Evolutionary conservation across 768 basidiomycete genomes (phyloP), one percentile per base, ranked within the genome.

Genomic region (Phylloporus sp.): DNA sequence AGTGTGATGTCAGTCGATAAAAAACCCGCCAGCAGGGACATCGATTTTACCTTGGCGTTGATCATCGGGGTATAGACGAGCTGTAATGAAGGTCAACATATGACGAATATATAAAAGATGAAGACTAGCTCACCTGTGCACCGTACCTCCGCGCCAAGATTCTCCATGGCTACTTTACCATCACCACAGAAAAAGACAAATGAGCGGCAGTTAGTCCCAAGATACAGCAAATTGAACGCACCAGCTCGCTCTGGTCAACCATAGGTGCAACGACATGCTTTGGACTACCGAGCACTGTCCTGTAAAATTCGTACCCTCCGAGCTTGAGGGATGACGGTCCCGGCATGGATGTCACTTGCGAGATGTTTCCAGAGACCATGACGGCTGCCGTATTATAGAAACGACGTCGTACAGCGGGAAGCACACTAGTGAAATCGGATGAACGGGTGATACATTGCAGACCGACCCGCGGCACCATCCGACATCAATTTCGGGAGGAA

Each of bases 21-120:
- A 40, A 27, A 5, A n/a, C 15, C 24, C 20, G 18, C 26, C 28
- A 26, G 28, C 43, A 40, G 32, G 20, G 40, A 18, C 13, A 20
- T 5, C 11, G 28, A 35, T 48, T 58, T 22, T 38, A 86, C 85
- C 71, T 89, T 92, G 49, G 93, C 90, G 52, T 95, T 90, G 58
- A 99, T 96, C 96, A 99, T 99, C 15, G 96, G 96, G 0, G 94
- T 93, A 62, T 96, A 98, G n/a, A 81, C 77, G 18, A 97, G 76
- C 81, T 93, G 59, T 36, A 15, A 27, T 10, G 9, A 3, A 27
- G 4, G 17, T 48, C n/a, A 11, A n/a, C 21, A 27, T 18, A 11
- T 15, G 10, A 4, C 17, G 11, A 21, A 27, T 9, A 18, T 18
- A 14, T 13, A 18, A 9, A 9, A 3, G 20, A 3, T 9, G 3